Evolutionary conservation across 257 asterid species (phyloP).

Genomic region (Ajuga chamaepitys): DNA sequence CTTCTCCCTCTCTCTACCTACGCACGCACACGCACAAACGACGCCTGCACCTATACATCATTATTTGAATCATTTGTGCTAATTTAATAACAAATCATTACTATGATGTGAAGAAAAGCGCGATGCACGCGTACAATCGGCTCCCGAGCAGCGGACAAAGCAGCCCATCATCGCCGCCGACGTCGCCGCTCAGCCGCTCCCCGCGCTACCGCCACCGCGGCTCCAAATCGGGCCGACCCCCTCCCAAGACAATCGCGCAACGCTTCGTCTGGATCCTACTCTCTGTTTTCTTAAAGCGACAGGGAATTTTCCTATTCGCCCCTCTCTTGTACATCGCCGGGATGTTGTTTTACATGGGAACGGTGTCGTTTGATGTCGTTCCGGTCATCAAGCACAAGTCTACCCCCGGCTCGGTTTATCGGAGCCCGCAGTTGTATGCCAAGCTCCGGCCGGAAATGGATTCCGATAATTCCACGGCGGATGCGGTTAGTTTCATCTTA

Average conservation of each 20-base stretch:
- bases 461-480: constrained; percentile 65
- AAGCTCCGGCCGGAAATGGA: constrained; percentile 70
- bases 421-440: constrained; percentile 77
- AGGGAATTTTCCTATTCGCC: constrained; percentile 85
- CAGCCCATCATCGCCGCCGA: constrained; percentile 87
- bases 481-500: constrained; percentile 61
- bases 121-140: constrained; percentile 92
- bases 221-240: constrained; percentile 42
- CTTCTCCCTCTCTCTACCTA: background rate
- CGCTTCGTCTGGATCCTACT: constrained; percentile 64
- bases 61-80: constrained; percentile 4
- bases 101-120: constrained; percentile 48
- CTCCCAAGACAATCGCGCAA: constrained; percentile 47
- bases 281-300: constrained; percentile 64
- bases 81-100: constrained; percentile 1
- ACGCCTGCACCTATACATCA: constrained; percentile 11
- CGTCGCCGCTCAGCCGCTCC: constrained; percentile 84
- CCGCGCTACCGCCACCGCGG: constrained; percentile 56
- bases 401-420: constrained; percentile 79
- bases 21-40: background rate
- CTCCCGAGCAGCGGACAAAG: constrained; percentile 91
- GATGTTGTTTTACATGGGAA: constrained; percentile 91
- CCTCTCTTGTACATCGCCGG: constrained; percentile 77
- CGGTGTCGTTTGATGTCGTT: constrained; percentile 81
- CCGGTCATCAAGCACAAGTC: constrained; percentile 42